Base-by-base conservation (phyloP, 1,284 basidiomycete genomes). In the Rhodotorula sp. region DNA sequence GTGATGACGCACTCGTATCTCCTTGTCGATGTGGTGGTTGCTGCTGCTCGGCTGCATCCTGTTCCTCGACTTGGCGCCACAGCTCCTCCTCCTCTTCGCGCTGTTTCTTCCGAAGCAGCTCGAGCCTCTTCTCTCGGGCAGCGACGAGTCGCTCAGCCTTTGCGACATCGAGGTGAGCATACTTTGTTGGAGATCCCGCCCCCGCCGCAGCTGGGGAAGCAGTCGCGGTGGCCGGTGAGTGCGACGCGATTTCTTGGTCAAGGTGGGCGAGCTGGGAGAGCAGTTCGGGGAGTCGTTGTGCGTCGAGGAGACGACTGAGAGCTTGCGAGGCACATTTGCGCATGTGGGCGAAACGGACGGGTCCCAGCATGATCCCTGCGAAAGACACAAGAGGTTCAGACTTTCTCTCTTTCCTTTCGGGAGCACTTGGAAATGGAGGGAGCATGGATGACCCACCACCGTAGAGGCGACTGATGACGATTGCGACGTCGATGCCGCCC, bases 341-440 rank as follows among this genome's bases (percentile, higher is more conserved):
- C 71, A 93, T 90, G 76, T 93, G 91, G 2, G 85, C 81, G 80
- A 92, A 93, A n/a, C 91, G 84, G 16, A 84, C 86, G 16, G 87
- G 87, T 3, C 88, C 88, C 6, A 89, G 80, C 83, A 92, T 83
- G 39, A 86, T 87, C 15, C 91, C 92, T 64, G 46, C 23, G 10
- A 14, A n/a, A 15, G 31, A 26, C 2, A 10, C 18, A 16, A 10
- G 23, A 21, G 4, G 29, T 7, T 18, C 1, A 21, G 47, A 7
- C 2, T 51, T 23, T 18, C 6, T 20, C 49, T 51, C 48, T 3
- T 14, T 14, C 15, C 5, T 51, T 23, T 34, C 34, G 34, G 34
- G 8, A 34, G 34, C 34, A 51, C 10, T 51, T 20, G 49, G 49
- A 3, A 43, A 43, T 43, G 39, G 39, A 43, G 39, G 39, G 39